Percentiles rank a stretch among this genome's conserved stretches.
phyloP scores from a whole-genome alignment of 1,139 yeast species.

The Yamadazyma membranifaciens region DNA sequence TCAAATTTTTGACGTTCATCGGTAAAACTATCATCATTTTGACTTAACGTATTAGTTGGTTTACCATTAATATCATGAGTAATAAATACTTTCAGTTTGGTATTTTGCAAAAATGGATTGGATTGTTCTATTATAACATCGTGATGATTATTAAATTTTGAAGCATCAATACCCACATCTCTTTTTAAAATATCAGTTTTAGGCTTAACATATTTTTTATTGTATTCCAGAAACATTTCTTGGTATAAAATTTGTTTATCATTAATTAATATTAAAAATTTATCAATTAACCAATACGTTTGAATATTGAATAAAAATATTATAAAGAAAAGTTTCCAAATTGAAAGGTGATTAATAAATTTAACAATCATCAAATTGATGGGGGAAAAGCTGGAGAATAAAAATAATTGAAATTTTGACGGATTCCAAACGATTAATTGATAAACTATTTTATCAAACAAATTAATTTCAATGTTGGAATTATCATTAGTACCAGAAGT shows the following conservation, averaged over 20 bases:
- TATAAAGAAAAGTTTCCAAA: slow-evolving; percentile 37
- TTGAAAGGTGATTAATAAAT: slow-evolving; percentile 29
- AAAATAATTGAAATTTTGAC: slow-evolving; percentile 45
- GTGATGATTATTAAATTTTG: slow-evolving; percentile 32
- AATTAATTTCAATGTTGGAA: slow-evolving; percentile 17
- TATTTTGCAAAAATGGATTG: slow-evolving; percentile 21
- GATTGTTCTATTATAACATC: slow-evolving; percentile 26
- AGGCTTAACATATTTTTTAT: slow-evolving; percentile 65
- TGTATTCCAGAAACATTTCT: slow-evolving; percentile 65
- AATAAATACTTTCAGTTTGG: slow-evolving; percentile 41
- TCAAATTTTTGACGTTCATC: slow-evolving; percentile 15
- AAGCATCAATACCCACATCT: slow-evolving; percentile 68
- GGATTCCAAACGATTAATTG: slow-evolving; percentile 62
- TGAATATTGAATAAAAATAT: slow-evolving; percentile 38
- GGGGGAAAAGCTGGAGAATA: slow-evolving; percentile 60
- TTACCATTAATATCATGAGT: slow-evolving; percentile 49
- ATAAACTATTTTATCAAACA: slow-evolving; percentile 40
- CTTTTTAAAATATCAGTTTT: slow-evolving; percentile 50
- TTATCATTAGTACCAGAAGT: slow-evolving; percentile 11
- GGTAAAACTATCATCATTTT: slow-evolving; percentile 11
- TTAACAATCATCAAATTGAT: slow-evolving; percentile 39
- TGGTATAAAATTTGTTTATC: slow-evolving; percentile 63
- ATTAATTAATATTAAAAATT: slow-evolving; percentile 47
- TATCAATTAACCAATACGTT: slow-evolving; percentile 38
- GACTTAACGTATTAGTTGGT: slow-evolving; percentile 16